Conservation (phyloP, 2,329 filamentous ascomycete species). For the Colletotrichum incanum region DNA sequence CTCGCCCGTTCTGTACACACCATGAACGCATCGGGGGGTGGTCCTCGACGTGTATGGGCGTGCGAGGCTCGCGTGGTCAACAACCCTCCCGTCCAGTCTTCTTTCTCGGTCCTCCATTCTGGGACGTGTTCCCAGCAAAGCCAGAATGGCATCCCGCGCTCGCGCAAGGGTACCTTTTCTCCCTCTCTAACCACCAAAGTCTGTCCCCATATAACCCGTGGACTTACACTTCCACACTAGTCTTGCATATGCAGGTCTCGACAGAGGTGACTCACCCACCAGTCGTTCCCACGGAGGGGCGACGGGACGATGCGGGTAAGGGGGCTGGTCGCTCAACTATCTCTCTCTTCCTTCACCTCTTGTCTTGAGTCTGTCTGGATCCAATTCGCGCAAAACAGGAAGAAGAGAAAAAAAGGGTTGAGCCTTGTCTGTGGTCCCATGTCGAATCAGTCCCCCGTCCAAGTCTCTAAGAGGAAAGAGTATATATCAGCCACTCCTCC, state of each 20-base stretch:
- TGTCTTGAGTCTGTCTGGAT: not conserved
- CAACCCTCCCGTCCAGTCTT: conserved; percentile 19
- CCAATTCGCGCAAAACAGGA: not conserved
- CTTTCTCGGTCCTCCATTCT: not conserved
- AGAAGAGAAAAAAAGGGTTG: not conserved
- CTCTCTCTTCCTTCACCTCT: not conserved
- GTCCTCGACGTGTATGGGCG: conserved; percentile 7
- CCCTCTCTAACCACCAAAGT: not conserved
- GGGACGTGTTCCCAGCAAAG: conserved; percentile 2
- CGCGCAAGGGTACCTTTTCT: not conserved
- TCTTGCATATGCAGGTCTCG: conserved; percentile 43
- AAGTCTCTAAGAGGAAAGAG: conserved; percentile 3
- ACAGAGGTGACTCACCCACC: conserved; percentile 48
- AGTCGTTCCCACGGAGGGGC: conserved; percentile 45
- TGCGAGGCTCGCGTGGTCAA: conserved; percentile 9
- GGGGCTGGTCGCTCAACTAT: conserved; percentile 9
- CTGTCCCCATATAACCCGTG: conserved; percentile 8
- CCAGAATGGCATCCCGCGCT: conserved; percentile 7
- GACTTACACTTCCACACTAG: conserved; percentile 21
- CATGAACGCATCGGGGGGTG: conserved; percentile 7
- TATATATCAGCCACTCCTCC: conserved; percentile 29
- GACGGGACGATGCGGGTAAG: conserved; percentile 38
- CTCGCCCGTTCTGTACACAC: conserved; percentile 29
- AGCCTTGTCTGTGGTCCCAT: not conserved
- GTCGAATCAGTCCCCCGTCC: conserved; percentile 27